These are phyloP conservation scores for Fusarium nisikadoi DNA, from an alignment of 2,329 filamentous ascomycete genomes.

Conservation along the genomic window DNA sequence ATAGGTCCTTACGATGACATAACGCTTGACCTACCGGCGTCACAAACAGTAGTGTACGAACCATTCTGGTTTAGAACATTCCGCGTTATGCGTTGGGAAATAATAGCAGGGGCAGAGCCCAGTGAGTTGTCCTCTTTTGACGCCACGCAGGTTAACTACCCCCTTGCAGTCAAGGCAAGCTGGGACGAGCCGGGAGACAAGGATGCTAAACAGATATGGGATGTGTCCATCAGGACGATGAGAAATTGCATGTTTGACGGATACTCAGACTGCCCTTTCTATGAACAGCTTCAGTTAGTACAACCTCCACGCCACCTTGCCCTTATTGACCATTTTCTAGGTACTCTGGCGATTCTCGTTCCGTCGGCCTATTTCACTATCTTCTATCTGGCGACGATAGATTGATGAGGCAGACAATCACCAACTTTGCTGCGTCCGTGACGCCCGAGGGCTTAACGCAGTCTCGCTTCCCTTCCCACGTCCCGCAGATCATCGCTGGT, in stretches of 20 bases:
- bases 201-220: neutral
- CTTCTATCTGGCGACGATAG: neutral
- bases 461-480: neutral
- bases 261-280: neutral
- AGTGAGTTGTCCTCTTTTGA: neutral
- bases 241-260: constrained; percentile 5
- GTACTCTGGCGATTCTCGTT: neutral
- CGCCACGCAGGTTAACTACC: neutral
- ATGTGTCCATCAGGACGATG: neutral
- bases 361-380: neutral
- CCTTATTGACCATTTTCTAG: neutral
- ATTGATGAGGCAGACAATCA: neutral
- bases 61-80: neutral
- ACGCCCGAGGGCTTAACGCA: neutral
- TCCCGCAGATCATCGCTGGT: neutral
- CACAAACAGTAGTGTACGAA: neutral
- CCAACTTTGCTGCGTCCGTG: neutral
- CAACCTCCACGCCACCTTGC: fast-evolving
- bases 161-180: neutral
- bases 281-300: constrained; percentile 1
- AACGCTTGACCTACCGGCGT: neutral
- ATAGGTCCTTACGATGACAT: neutral
- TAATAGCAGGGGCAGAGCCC: fast-evolving
- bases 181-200: neutral
- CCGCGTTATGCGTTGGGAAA: neutral